These are phyloP conservation scores for Chloropicon primus DNA, from an alignment of 139 green algal species.

Conservation along the genomic window DNA sequence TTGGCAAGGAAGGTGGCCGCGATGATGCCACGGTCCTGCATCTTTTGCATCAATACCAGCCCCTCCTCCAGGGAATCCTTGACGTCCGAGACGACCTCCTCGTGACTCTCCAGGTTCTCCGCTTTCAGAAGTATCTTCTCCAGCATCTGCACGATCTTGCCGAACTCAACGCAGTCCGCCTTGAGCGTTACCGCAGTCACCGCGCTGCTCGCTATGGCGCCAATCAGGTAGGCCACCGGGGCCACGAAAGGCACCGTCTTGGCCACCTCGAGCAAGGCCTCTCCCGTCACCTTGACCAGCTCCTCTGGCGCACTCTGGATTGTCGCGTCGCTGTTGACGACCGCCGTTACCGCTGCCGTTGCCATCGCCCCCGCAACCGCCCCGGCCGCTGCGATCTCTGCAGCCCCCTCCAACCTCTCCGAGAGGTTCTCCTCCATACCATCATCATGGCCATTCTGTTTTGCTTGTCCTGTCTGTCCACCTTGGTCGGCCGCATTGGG, in stretches of 20 bases:
- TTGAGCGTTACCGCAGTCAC: background rate
- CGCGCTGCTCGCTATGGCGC: background rate
- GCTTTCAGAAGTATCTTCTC: background rate
- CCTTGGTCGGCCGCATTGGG: no score
- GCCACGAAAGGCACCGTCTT: background rate
- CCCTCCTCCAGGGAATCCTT: constrained; percentile 5
- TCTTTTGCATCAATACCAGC: background rate
- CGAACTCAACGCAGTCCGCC: background rate
- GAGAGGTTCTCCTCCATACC: no score
- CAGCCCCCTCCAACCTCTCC: background rate
- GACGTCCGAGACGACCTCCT: background rate
- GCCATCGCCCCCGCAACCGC: background rate
- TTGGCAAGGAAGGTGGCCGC: constrained; percentile 1
- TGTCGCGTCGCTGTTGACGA: background rate
- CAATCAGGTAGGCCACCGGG: background rate
- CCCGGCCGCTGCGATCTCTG: background rate
- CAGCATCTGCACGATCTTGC: background rate
- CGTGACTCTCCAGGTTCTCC: background rate
- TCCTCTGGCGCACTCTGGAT: background rate
- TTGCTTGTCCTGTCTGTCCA: background rate
- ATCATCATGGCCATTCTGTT: background rate
- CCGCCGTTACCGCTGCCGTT: background rate
- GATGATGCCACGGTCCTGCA: constrained; percentile 3
- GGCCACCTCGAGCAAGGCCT: background rate
- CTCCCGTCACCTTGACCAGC: background rate